These are phyloP conservation scores for Cetraspora pellucida DNA, from an alignment of 192 early-diverging fungal species.

Conservation along the genomic window DNA sequence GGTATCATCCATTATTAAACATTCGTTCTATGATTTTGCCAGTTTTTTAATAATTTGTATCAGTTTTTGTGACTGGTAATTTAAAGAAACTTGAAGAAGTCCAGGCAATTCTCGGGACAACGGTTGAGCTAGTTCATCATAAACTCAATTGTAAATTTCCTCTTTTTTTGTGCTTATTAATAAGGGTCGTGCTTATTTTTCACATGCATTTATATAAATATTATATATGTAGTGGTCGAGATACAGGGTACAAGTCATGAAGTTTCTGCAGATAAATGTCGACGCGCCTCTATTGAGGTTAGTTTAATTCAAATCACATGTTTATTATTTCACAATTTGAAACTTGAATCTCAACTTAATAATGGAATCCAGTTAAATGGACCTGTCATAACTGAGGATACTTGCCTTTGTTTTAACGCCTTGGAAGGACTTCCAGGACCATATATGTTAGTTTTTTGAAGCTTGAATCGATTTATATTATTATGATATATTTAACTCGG, in stretches of 20 bases:
- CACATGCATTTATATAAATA: background rate
- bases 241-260: constrained; percentile 83
- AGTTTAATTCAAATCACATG: background rate
- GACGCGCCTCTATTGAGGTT: constrained; percentile 67
- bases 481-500: background rate
- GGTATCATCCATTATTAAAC: too few relatives aligned
- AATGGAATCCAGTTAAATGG: constrained; percentile 55
- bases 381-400: constrained; percentile 92
- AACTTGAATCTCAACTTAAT: background rate
- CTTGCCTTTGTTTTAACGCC: constrained; percentile 90
- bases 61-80: constrained; percentile 94
- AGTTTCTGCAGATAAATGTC: constrained; percentile 81
- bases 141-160: constrained; percentile 67
- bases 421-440: constrained; percentile 92
- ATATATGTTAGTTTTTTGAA: constrained; percentile 59
- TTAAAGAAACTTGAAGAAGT: constrained; percentile 93
- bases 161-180: background rate
- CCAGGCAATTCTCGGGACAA: constrained; percentile 71
- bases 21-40: background rate
- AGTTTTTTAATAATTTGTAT: background rate
- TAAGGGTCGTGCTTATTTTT: background rate
- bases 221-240: constrained; percentile 70
- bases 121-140: constrained; percentile 66
- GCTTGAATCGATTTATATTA: background rate
- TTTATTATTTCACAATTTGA: background rate